phyloP scores from a whole-genome alignment of 345 rosid genomes.

The Eucalyptus globulus region DNA sequence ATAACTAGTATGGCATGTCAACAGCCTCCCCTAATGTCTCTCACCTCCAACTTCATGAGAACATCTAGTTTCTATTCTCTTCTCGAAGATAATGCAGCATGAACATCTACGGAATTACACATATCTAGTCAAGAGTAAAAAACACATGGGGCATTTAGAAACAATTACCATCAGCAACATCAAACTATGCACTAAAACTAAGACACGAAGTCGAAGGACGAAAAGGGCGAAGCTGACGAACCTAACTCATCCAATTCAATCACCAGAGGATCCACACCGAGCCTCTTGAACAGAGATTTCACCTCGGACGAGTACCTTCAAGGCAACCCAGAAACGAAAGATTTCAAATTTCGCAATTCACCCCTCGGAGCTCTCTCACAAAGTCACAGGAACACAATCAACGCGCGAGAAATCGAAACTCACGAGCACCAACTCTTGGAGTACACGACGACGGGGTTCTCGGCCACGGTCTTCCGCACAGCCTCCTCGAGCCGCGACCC shows the following conservation, averaged over 20 bases:
- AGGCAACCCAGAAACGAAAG: not conserved
- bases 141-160: not conserved
- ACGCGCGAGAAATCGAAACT: conserved; percentile 2
- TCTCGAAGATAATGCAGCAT: not conserved
- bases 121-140: not conserved
- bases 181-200: not conserved
- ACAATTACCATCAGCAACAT: not conserved
- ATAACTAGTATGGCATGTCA: not conserved
- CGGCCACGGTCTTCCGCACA: conserved; percentile 53
- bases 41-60: not conserved
- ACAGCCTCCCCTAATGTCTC: not conserved
- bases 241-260: conserved; percentile 92
- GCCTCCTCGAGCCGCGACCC: conserved; percentile 80
- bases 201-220: not conserved
- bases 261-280: conserved; percentile 67
- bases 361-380: not conserved
- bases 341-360: not conserved
- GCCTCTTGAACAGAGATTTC: conserved; percentile 70
- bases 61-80: not conserved
- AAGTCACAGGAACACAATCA: not conserved
- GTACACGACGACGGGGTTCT: conserved; percentile 83
- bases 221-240: conserved; percentile 6
- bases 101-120: not conserved
- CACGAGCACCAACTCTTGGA: conserved; percentile 98
- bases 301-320: conserved; percentile 87